Percentiles rank a stretch among this genome's conserved stretches.
These are phyloP conservation scores for Phycomyces nitens DNA, from an alignment of 192 early-diverging fungal genomes.

Conservation along the genomic window DNA sequence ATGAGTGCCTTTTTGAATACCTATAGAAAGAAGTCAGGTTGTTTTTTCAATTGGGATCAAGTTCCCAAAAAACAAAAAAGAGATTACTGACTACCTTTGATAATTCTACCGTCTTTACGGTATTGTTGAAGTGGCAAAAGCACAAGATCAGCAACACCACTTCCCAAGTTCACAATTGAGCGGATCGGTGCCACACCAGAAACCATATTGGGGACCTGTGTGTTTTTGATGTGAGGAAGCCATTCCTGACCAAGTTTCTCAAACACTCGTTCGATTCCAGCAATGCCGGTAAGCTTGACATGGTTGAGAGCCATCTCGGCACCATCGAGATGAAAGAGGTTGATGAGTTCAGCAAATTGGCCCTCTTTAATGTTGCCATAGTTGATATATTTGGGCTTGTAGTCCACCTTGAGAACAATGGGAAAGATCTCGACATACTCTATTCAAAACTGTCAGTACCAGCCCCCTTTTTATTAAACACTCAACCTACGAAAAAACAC, in stretches of 20 bases:
- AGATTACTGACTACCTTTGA: constrained; percentile 64
- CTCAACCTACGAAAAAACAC: constrained; percentile 52
- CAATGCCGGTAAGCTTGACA: constrained; percentile 76
- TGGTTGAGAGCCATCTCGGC: constrained; percentile 83
- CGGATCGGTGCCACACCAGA: constrained; percentile 86
- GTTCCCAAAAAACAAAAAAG: not conserved
- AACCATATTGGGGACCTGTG: constrained; percentile 85
- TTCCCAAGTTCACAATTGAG: constrained; percentile 86
- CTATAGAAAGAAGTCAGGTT: too few relatives aligned
- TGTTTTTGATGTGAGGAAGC: constrained; percentile 91
- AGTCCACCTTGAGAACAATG: constrained; percentile 87
- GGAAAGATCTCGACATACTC: constrained; percentile 67
- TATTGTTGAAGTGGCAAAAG: constrained; percentile 93
- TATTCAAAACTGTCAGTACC: too few relatives aligned
- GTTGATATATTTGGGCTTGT: constrained; percentile 93
- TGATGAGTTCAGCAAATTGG: constrained; percentile 79
- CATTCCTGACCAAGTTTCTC: constrained; percentile 68
- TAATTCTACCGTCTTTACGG: constrained; percentile 82
- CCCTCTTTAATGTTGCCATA: constrained; percentile 67
- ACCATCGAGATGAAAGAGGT: constrained; percentile 90
- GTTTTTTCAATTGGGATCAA: too few relatives aligned
- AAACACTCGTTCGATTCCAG: constrained; percentile 64
- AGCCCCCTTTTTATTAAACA: too few relatives aligned
- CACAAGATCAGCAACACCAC: constrained; percentile 89
- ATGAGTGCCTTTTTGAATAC: constrained; percentile 81